A percentile compares a stretch with the other conserved stretches of the same genome.
These are phyloP conservation scores for Kwoniella sp. DNA, from an alignment of 768 basidiomycete genomes.

Conservation along the genomic window DNA sequence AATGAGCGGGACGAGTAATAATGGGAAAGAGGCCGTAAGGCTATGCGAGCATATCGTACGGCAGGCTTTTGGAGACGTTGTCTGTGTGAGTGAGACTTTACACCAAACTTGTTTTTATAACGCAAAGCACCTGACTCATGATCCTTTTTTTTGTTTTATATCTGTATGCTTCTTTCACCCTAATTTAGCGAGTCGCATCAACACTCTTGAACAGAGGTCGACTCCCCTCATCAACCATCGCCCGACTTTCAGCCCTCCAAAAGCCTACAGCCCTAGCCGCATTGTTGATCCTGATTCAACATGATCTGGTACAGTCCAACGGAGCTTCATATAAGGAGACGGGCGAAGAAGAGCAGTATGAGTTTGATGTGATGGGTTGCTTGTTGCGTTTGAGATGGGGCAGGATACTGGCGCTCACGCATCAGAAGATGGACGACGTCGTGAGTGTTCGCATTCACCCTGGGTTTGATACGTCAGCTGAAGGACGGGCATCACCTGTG, in stretches of 20 bases:
- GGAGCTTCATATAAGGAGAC: slow-evolving; percentile 69
- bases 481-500: too few relatives aligned
- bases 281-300: slow-evolving; percentile 79
- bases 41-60: slow-evolving; percentile 53
- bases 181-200: slow-evolving; percentile 76
- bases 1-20: slow-evolving; percentile 28
- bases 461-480: not conserved
- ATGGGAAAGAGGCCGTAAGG: slow-evolving; percentile 53
- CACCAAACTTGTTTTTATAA: too few relatives aligned
- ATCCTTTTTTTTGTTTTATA: too few relatives aligned
- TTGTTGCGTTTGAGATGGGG: slow-evolving; percentile 80
- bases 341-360: slow-evolving; percentile 59
- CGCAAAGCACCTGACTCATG: too few relatives aligned
- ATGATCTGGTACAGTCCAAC: slow-evolving; percentile 82
- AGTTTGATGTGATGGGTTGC: slow-evolving; percentile 82
- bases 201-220: slow-evolving; percentile 79
- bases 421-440: slow-evolving; percentile 68
- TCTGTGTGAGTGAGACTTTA: slow-evolving; percentile 48
- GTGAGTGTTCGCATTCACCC: slow-evolving; percentile 60
- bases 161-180: too few relatives aligned
- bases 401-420: slow-evolving; percentile 73
- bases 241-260: slow-evolving; percentile 69
- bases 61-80: slow-evolving; percentile 50
- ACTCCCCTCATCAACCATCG: slow-evolving; percentile 68
- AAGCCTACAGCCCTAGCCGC: slow-evolving; percentile 69